Base-by-base conservation (phyloP, 805 yeast genomes). In the Lipomyces sp. region DNA sequence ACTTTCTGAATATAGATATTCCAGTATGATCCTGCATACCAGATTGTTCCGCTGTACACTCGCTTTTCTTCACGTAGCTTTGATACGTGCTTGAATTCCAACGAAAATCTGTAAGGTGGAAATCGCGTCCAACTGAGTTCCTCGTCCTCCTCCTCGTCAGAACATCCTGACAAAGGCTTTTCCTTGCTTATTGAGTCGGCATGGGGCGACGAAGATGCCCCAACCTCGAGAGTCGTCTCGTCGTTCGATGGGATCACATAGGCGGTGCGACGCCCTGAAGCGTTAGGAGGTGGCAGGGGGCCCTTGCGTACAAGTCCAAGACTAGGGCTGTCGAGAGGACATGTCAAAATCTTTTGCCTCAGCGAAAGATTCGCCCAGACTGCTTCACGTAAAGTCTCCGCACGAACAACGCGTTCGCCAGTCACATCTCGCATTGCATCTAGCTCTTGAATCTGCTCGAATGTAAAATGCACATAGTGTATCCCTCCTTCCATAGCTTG, bases 21-120 rank as follows among this genome's bases (percentile, higher is more conserved):
- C 88, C 88, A 85, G 70, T 81, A 83, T 10, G 87, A 84, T 0
- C 88, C 88, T n/a, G 87, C 86, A 71, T 84, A 85, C 86, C 87
- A 85, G 42, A 84, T 77, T 0, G 86, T 81, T 65, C 81, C 80
- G 8, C 85, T 82, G 69, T 85, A 85, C 1, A 83, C 82, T 53
- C 87, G 75, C 70, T 80, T 82, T 18, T 81, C 84, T 0, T 82
- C 78, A 15, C 77, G 74, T 18, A 85, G 75, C 11, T 79, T 80
- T 2, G 83, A 80, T 2, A 85, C 80, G 61, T 83, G 80, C 7
- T 82, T 79, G 73, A 85, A 85, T 3, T 85, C 83, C 59, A 84
- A 80, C 0, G 86, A 82, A 71, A 85, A 84, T 63, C 88, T 73
- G 71, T 82, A 84, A 0, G 88, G 87, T 4, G 87, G 88, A 53